A percentile compares a stretch with the other conserved stretches of the same genome.
These are phyloP conservation scores for Coelastrella sp. DNA, from an alignment of 139 green algal genomes.

Conservation along the genomic window DNA sequence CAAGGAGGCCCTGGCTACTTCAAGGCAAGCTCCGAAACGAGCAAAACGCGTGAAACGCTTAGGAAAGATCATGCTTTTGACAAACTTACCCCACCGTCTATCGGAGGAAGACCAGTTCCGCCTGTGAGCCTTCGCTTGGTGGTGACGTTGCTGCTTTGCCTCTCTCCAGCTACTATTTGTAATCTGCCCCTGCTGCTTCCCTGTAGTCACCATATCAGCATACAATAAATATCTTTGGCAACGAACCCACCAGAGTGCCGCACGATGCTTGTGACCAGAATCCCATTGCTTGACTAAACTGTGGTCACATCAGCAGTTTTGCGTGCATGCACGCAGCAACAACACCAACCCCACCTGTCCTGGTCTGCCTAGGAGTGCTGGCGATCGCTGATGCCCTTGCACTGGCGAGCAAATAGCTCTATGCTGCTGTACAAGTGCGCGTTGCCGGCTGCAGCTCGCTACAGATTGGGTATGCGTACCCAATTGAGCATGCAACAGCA, in stretches of 20 bases:
- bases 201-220: neutral
- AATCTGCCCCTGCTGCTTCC: conserved; percentile 9
- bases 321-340: neutral
- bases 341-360: neutral
- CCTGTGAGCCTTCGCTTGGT: conserved; percentile 51
- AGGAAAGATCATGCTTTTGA: neutral
- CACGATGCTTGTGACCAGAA: no score
- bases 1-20: no score
- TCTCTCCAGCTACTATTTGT: conserved; percentile 46
- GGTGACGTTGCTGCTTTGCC: conserved; percentile 39
- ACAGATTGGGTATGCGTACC: neutral
- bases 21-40: no score
- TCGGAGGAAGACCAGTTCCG: conserved; percentile 41
- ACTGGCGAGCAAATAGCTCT: neutral
- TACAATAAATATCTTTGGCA: no score
- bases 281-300: neutral
- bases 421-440: neutral
- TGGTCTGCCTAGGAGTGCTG: neutral
- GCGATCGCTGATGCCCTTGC: neutral
- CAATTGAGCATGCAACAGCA: neutral
- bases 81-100: conserved; percentile 48
- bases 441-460: conserved; percentile 10
- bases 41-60: neutral
- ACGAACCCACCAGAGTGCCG: no score
- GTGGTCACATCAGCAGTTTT: neutral